Percentiles rank a stretch among this genome's conserved stretches.
phyloP scores from a whole-genome alignment of 306 rosid species.

The Macrotyloma uniflorum region DNA sequence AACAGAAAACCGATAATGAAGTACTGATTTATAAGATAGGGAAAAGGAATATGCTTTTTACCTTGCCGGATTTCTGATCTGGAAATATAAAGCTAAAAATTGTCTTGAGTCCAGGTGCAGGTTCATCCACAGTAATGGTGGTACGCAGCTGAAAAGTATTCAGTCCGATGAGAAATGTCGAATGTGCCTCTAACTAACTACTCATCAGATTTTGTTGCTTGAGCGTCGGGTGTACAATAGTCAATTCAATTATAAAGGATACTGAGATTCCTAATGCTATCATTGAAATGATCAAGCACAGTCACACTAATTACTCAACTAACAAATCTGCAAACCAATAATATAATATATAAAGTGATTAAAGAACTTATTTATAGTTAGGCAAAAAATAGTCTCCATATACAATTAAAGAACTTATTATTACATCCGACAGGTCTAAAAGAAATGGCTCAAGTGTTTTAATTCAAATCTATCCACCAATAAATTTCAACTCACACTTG shows the following conservation, averaged over 20 bases:
- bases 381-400: background rate
- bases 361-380: too few species aligned
- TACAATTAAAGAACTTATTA: background rate
- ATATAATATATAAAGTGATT: background rate
- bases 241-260: background rate
- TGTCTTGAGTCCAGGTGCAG: slow-evolving; percentile 90
- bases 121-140: slow-evolving; percentile 87
- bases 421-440: background rate
- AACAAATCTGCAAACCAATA: background rate
- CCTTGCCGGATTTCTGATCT: slow-evolving; percentile 95
- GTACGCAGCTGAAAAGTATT: slow-evolving; percentile 65
- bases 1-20: background rate
- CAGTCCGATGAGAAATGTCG: slow-evolving; percentile 7
- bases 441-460: background rate
- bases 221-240: background rate
- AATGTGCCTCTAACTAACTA: background rate
- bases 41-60: slow-evolving; percentile 31
- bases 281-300: background rate
- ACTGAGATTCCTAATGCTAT: background rate
- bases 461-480: background rate
- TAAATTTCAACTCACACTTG: slow-evolving; percentile 62
- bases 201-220: background rate
- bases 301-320: background rate
- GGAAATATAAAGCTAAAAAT: slow-evolving; percentile 83
- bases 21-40: background rate